Conservation (phyloP, 495 filamentous ascomycete genomes). For the Penicillium odoratum region DNA sequence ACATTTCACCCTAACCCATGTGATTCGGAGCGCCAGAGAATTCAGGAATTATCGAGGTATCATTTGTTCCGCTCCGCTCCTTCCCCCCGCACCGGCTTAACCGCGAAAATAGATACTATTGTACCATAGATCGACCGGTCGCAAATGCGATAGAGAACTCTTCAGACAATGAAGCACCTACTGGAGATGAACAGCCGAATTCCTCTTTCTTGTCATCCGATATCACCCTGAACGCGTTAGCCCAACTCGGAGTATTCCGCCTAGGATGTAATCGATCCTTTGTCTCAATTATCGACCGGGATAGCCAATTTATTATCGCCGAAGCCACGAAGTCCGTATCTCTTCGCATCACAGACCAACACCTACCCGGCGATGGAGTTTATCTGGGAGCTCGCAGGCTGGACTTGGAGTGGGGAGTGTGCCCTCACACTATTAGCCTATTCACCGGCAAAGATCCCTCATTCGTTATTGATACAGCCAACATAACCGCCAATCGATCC, state of each 20-base stretch:
- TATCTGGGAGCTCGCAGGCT: slow-evolving; percentile 47
- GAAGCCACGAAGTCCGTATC: slow-evolving; percentile 60
- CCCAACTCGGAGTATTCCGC: slow-evolving; percentile 59
- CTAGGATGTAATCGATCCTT: slow-evolving; percentile 54
- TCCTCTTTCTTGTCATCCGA: slow-evolving; percentile 44
- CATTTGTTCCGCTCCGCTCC: not conserved
- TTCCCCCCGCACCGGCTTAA: slow-evolving; percentile 1
- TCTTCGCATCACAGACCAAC: slow-evolving; percentile 34
- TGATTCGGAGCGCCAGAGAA: slow-evolving; percentile 24
- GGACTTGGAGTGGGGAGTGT: slow-evolving; percentile 45
- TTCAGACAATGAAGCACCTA: slow-evolving; percentile 3
- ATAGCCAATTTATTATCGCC: slow-evolving; percentile 60
- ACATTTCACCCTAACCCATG: not conserved
- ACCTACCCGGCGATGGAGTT: slow-evolving; percentile 39
- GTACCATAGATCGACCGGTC: slow-evolving; percentile 23
- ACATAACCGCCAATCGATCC: slow-evolving; percentile 32
- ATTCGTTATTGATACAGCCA: slow-evolving; percentile 23
- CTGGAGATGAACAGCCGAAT: slow-evolving; percentile 18
- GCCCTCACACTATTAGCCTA: slow-evolving; percentile 45
- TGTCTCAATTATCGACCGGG: slow-evolving; percentile 60
- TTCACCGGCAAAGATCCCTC: slow-evolving; percentile 29
- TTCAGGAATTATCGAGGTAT: slow-evolving; percentile 26
- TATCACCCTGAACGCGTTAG: slow-evolving; percentile 60
- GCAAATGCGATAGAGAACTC: not conserved
- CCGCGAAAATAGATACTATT: slow-evolving; percentile 31